Conservation (phyloP, 2,329 filamentous ascomycete genomes). For the Tolypocladium amazonense region DNA sequence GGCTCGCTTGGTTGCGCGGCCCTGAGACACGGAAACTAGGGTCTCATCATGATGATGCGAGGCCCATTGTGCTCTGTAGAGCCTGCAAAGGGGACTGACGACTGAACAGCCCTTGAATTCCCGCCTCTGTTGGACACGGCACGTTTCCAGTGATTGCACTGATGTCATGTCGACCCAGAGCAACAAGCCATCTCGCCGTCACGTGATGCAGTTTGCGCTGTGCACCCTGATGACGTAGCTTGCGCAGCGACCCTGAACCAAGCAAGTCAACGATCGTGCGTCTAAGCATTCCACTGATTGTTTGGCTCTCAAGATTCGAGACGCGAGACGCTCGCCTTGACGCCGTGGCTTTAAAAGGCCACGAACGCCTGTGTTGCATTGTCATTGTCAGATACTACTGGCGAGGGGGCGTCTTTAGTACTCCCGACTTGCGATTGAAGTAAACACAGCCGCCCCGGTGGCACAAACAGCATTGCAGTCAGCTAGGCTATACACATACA, state of each 20-base stretch:
- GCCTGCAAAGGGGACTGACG: no score
- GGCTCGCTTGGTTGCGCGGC: neutral
- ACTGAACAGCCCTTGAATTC: neutral
- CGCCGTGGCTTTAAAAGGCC: neutral
- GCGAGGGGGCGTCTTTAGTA: neutral
- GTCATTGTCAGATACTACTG: neutral
- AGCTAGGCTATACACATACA: neutral
- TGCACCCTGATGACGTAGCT: neutral
- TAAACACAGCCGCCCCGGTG: no score
- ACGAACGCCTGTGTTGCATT: neutral
- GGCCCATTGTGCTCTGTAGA: neutral
- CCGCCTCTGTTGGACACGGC: no score
- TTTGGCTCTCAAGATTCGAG: neutral
- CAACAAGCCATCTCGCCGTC: neutral
- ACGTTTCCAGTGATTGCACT: neutral
- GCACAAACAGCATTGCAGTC: neutral
- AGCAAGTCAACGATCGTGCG: neutral
- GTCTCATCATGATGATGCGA: neutral
- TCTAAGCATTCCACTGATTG: neutral
- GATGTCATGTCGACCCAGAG: neutral
- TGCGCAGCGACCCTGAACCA: neutral
- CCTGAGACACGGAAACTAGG: neutral
- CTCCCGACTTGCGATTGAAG: neutral
- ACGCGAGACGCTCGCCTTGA: no score
- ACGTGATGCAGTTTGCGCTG: neutral